Evolutionary conservation across 768 basidiomycete species (phyloP), one percentile per base, ranked within the genome.

Genomic region (Grammothele lineata): DNA sequence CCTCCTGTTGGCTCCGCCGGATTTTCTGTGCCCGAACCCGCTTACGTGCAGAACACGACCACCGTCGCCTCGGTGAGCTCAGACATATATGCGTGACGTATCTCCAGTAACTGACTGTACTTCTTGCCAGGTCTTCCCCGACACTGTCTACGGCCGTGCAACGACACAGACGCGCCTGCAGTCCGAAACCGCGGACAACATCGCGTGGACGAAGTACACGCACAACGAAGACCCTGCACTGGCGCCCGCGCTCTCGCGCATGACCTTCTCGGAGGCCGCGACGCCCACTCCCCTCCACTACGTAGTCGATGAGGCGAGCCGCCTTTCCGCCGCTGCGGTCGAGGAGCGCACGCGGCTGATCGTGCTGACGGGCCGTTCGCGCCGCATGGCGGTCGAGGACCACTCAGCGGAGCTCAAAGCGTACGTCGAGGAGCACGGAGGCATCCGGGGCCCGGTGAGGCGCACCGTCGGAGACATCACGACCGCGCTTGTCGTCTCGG

Each of bases 381-480:
- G 87, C 30, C 66, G 85, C n/a, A 63, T 88, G 25, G 84, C 85
- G 3, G 78, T 79, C 21, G 85, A 87, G 66, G 76, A 81, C 47
- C 90, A 92, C 59, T 64, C 71, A 5, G 65, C 58, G n/a, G 93
- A 96, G 67, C 64, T 93, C 46, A 80, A 79, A 53, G 68, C 71
- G 35, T 53, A 92, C 18, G 69, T 83, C 62, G 73, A 76, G 15
- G 75, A 80, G 53, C 72, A 83, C 54, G 78, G 74, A 8, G 55
- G 48, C 23, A 70, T 85, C 4, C 75, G 77, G 0, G 59, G 71
- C 3, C 87, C 89, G 59, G 79, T 92, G 49, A 72, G 75, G 62
- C 85, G 87, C 69, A 92, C 92, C 18, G 72, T 95, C 21, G 94
- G 94, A 3, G 89, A 94, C 62, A 83, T 89, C 15, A 88, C 81